A percentile compares a stretch with the other conserved stretches of the same genome.
These are phyloP conservation scores for Leccinum aurantiacum DNA, from an alignment of 768 basidiomycete species.

Conservation along the genomic window DNA sequence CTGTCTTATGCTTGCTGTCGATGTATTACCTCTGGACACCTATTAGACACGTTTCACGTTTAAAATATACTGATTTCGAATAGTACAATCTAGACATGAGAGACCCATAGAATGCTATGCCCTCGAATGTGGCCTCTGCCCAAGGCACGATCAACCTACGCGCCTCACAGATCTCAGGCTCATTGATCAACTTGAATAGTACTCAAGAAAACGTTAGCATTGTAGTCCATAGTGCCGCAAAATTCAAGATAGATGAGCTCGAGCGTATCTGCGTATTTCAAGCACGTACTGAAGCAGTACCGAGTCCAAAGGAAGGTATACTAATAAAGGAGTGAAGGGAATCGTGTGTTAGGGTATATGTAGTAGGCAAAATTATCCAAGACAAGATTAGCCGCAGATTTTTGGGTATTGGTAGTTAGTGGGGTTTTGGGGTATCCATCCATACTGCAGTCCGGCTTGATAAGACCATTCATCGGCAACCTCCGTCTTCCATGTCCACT, in stretches of 20 bases:
- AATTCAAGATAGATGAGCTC: background rate
- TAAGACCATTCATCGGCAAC: constrained; percentile 89
- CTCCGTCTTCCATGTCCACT: constrained; percentile 87
- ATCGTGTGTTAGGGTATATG: background rate
- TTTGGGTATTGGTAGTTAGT: constrained; percentile 52
- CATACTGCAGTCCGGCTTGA: constrained; percentile 71
- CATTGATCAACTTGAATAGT: background rate
- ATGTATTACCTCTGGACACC: background rate
- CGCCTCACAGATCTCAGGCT: background rate
- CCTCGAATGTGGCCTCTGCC: background rate
- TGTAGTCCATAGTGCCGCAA: background rate
- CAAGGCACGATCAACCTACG: background rate
- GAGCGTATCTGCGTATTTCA: background rate
- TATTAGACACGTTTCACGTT: background rate
- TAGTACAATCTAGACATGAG: background rate
- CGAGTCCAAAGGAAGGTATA: background rate
- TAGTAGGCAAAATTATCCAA: background rate
- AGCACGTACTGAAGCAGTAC: background rate
- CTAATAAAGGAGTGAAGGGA: background rate
- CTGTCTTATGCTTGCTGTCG: background rate
- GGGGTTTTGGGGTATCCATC: constrained; percentile 79
- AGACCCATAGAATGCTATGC: background rate
- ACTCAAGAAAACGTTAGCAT: background rate
- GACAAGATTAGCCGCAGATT: constrained; percentile 50
- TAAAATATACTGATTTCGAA: constrained; percentile 1